Percentiles rank a stretch among this genome's conserved stretches.
Conservation (phyloP, 345 rosid genomes). For the Salix caprea region DNA sequence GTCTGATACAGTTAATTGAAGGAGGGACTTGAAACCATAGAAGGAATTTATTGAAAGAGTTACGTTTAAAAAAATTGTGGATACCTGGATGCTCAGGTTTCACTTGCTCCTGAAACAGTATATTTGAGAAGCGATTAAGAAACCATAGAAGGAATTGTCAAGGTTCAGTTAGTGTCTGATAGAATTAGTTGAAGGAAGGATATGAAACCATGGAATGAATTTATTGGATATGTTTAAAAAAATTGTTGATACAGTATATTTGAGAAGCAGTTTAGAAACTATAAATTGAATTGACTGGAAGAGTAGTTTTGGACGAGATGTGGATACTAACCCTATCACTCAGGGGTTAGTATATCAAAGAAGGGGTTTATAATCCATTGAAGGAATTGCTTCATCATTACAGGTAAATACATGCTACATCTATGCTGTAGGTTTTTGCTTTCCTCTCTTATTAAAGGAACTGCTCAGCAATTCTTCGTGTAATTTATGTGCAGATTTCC, state of each 20-base stretch:
- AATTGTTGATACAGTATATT: not conserved
- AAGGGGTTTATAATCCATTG: constrained; percentile 8
- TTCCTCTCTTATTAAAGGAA: not conserved
- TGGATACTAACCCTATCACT: not conserved
- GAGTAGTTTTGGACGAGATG: not conserved
- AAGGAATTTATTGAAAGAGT: not conserved
- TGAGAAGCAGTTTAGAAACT: not conserved
- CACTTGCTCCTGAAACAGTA: not conserved
- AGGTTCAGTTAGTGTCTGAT: not conserved
- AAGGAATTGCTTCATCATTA: constrained; percentile 14
- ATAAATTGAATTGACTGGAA: not conserved
- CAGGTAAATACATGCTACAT: constrained; percentile 17
- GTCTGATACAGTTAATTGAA: constrained; percentile 1
- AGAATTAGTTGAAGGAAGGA: not conserved
- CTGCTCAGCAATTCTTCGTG: constrained; percentile 1
- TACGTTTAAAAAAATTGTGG: not conserved
- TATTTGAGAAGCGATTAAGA: not conserved
- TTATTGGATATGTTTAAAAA: not conserved
- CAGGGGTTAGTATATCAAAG: constrained; percentile 13
- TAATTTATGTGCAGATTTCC: constrained; percentile 27
- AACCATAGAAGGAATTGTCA: not conserved
- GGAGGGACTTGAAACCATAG: not conserved
- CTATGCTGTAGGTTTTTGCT: not conserved
- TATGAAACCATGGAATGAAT: not conserved
- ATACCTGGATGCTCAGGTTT: not conserved